Conservation (phyloP, 345 rosid species). For the Eucalyptus pauciflora region DNA sequence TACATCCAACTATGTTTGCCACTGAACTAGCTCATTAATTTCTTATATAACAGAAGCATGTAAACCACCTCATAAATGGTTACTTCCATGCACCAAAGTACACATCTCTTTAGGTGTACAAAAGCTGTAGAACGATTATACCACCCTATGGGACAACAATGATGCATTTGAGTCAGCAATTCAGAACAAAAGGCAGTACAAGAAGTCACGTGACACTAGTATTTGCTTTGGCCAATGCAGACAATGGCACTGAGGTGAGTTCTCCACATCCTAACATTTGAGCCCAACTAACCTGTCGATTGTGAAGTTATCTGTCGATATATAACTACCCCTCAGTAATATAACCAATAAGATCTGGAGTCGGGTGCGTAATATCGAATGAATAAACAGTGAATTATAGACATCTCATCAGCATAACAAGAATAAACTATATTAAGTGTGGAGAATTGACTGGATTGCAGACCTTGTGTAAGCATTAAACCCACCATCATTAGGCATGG, state of each 20-base stretch:
- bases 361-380: slow-evolving; percentile 89
- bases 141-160: not conserved
- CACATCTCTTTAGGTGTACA: not conserved
- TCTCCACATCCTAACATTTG: not conserved
- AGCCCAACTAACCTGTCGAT: slow-evolving; percentile 44
- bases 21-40: not conserved
- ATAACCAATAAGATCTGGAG: slow-evolving; percentile 97
- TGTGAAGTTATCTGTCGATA: slow-evolving; percentile 69
- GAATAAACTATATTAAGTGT: not conserved
- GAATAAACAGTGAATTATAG: not conserved
- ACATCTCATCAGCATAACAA: not conserved
- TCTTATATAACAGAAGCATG: not conserved
- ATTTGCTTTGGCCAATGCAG: too few species aligned
- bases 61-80: not conserved
- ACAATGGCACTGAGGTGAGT: not conserved
- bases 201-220: not conserved
- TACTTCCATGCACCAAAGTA: not conserved
- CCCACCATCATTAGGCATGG: slow-evolving; percentile 96
- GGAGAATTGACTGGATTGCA: not conserved
- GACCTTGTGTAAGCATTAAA: not conserved
- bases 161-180: not conserved
- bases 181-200: not conserved
- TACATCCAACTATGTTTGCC: not conserved
- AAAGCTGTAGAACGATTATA: not conserved
- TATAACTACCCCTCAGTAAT: slow-evolving; percentile 93